Percentiles rank a stretch among this genome's conserved stretches.
These are phyloP conservation scores for Clathrospora elynae DNA, from an alignment of 2,329 filamentous ascomycete genomes.

Conservation along the genomic window DNA sequence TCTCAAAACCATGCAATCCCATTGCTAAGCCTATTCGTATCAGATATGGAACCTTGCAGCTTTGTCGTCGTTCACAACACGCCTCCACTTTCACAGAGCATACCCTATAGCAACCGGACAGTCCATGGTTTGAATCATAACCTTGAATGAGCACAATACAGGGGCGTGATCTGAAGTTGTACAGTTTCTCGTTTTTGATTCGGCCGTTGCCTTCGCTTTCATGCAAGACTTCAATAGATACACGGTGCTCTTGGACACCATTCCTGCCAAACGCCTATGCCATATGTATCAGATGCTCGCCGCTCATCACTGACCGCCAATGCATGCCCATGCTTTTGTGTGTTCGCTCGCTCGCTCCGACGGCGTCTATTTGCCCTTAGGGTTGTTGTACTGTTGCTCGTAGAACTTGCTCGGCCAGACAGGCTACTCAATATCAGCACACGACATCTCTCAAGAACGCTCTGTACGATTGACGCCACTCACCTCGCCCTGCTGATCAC, in stretches of 20 bases:
- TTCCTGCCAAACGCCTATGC: slow-evolving; percentile 10
- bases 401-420: slow-evolving; percentile 42
- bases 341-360: background rate
- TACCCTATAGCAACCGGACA: too few relatives aligned
- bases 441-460: background rate
- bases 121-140: too few relatives aligned
- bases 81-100: too few relatives aligned
- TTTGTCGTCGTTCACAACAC: too few relatives aligned
- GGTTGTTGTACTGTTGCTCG: slow-evolving; percentile 39
- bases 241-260: background rate
- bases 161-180: too few relatives aligned
- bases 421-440: slow-evolving; percentile 16
- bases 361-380: slow-evolving; percentile 41
- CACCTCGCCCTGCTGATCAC: slow-evolving; percentile 35
- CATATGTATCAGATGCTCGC: slow-evolving; percentile 1
- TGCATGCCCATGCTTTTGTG: slow-evolving; percentile 4
- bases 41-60: too few relatives aligned
- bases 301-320: background rate
- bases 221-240: background rate
- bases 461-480: slow-evolving; percentile 1
- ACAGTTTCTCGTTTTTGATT: too few relatives aligned
- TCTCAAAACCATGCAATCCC: too few relatives aligned
- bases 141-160: too few relatives aligned
- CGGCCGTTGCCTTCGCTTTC: too few relatives aligned
- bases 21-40: too few relatives aligned